Evolutionary conservation across 176 grass and related monocot species (phyloP), one percentile per base, ranked within the genome.

Genomic region (Lolium rigidum): DNA sequence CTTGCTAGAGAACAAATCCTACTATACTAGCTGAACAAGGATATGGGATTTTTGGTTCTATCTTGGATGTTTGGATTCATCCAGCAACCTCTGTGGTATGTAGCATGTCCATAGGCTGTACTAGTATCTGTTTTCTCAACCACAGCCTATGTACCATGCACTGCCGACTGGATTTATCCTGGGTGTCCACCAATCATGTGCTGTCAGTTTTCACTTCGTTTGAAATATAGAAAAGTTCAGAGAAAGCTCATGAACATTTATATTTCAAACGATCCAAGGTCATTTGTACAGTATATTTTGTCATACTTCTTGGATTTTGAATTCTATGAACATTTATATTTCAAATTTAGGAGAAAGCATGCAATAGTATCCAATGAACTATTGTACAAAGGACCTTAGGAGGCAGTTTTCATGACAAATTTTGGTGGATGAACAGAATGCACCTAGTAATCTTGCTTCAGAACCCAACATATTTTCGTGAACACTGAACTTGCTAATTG

Each of bases 1-100:
- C 22, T 18, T 15, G 7, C 80, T 79, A 90, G 56, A 37, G 14
- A 90, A 83, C 84, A 83, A 87, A 86, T 22, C 37, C 46, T 38
- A 67, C 31, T 35, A 35, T 35, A 35, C 44, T 47, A 64, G 18
- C 21, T 77, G 50, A 35, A 81, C n/a, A 52, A 77, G 7, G 20
- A 81, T 44, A 55, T 16, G 6, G 4, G 8, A 10, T 61, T 76
- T 82, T 70, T 83, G 0, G 50, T 56, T 43, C 44, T 11, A 43
- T 72, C 50, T 18, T 8, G 11, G 68, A 70, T 64, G 64, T 74
- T 86, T 85, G 82, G 71, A 77, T 37, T 38, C 80, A 71, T 81
- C 82, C 81, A 76, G 11, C 70, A 78, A 78, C 70, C 4, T 0
- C 54, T 7, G 6, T 17, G 24, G n/a, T 44, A 3, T 38, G 51